Evolutionary conservation across 306 rosid genomes (phyloP).

Genomic region (Astragalus glycyphyllos): DNA sequence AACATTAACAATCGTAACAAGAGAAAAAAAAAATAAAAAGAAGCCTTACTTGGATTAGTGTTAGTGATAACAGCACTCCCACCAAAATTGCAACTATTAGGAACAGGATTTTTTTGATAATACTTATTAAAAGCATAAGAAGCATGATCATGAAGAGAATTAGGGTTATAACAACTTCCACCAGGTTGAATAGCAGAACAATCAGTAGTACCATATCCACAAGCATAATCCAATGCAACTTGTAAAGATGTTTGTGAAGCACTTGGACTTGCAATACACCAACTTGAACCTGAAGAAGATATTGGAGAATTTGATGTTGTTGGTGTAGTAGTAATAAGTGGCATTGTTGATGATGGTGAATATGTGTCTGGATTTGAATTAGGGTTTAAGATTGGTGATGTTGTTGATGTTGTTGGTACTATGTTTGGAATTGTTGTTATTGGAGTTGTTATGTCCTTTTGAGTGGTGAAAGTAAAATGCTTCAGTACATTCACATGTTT

Average conservation of each 20-base stretch:
- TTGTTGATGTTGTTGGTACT: constrained; percentile 53
- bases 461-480: constrained; percentile 37
- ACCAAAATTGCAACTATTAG: constrained; percentile 82
- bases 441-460: constrained; percentile 79
- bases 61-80: constrained; percentile 74
- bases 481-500: constrained; percentile 36
- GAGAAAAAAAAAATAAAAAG: background rate
- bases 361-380: constrained; percentile 63
- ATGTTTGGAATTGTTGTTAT: constrained; percentile 73
- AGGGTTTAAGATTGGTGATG: constrained; percentile 61
- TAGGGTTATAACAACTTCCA: constrained; percentile 71
- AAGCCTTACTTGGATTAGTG: constrained; percentile 76
- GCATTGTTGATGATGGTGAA: constrained; percentile 59
- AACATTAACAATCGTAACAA: background rate
- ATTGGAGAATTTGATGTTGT: constrained; percentile 43
- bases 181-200: constrained; percentile 70
- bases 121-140: constrained; percentile 77
- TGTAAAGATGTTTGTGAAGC: constrained; percentile 63
- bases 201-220: constrained; percentile 73
- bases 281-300: constrained; percentile 57
- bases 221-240: constrained; percentile 84
- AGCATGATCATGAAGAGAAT: constrained; percentile 61
- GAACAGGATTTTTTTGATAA: constrained; percentile 74
- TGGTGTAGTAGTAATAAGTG: constrained; percentile 45
- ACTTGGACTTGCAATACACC: constrained; percentile 78